Base-by-base conservation (phyloP, 805 yeast genomes). In the Ogataea henricii region DNA sequence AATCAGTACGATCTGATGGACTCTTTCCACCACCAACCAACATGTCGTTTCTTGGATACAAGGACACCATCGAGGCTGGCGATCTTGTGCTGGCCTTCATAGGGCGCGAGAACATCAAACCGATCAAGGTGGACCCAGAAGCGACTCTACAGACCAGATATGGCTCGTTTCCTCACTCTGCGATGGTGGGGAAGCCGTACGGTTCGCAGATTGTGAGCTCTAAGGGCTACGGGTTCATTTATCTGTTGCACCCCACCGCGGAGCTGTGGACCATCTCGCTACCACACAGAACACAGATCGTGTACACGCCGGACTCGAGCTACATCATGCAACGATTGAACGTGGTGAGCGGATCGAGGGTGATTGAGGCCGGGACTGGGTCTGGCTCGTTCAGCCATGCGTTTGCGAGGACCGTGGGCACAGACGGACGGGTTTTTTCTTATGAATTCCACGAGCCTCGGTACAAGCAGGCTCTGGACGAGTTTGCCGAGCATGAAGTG, bases 281-380 rank as follows among this genome's bases (percentile, higher is more conserved):
- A 29, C 98, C 99, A 2, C 99, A 94, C 64, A 77, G 99, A 67
- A 94, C 99, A 0, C 99, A 94, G 70, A 94, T 94, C 55, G 98
- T 94, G 1, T 94, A 94, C 64, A 87, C 97, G 0, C 96, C 96
- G 8, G 99, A 94, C 65, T 87, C 97, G 2, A 81, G 96, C 23
- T 94, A 89, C 60, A 90, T 94, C 46, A 79, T 88, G 53, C 96
- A 92, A 64, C 72, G 96, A 58, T 70, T 94, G 53, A 77, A 81
- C 38, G 83, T 94, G 46, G 73, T 79, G 16, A 81, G 88, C 12
- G 91, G 92, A 1, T 77, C 89, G 0, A 70, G 81, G 49, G 95
- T 94, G 10, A 85, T 94, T 40, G 99, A 94, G 69, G 96, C 98
- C 0, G 99, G 99, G 30, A 94, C 99, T 0, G 99, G 99, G 0